phyloP scores from a whole-genome alignment of 1,284 basidiomycete genomes.

The Taiwanofungus camphoratus region DNA sequence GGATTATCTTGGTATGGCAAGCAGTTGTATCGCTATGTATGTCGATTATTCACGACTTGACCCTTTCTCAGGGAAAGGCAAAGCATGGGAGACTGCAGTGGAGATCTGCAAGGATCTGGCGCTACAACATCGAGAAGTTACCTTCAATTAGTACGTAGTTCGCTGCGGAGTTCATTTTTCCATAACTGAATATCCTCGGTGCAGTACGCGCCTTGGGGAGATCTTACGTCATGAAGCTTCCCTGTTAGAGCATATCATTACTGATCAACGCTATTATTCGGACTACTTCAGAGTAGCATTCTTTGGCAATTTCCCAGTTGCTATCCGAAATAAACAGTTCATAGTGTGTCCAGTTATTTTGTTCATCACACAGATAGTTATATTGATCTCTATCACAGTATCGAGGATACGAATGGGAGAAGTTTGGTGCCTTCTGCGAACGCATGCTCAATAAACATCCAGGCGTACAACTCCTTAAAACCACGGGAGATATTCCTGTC shows the following conservation, averaged over 20 bases:
- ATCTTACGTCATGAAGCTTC: slow-evolving; percentile 81
- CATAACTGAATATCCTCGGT: slow-evolving; percentile 8
- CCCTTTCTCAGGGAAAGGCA: slow-evolving; percentile 77
- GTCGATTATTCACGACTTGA: no score
- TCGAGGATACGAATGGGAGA: slow-evolving; percentile 90
- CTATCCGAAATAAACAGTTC: slow-evolving; percentile 83
- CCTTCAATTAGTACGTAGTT: slow-evolving; percentile 81
- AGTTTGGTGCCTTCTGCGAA: slow-evolving; percentile 85
- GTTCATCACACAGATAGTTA: neutral
- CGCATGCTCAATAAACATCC: slow-evolving; percentile 91
- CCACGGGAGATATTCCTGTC: slow-evolving; percentile 71
- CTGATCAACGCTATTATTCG: slow-evolving; percentile 77
- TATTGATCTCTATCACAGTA: slow-evolving; percentile 42
- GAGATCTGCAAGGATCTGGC: slow-evolving; percentile 90
- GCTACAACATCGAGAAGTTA: slow-evolving; percentile 78
- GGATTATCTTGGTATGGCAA: slow-evolving; percentile 71
- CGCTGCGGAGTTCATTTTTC: slow-evolving; percentile 1
- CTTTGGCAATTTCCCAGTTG: slow-evolving; percentile 85
- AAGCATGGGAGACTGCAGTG: slow-evolving; percentile 93
- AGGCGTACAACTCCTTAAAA: slow-evolving; percentile 76
- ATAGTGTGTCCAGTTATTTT: slow-evolving; percentile 46
- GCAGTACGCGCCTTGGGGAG: slow-evolving; percentile 74
- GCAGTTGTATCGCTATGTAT: no score
- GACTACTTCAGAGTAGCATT: slow-evolving; percentile 94
- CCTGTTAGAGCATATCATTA: slow-evolving; percentile 79